Conservation (phyloP, 331 rosid genomes). For the Quercus lobata region DNA sequence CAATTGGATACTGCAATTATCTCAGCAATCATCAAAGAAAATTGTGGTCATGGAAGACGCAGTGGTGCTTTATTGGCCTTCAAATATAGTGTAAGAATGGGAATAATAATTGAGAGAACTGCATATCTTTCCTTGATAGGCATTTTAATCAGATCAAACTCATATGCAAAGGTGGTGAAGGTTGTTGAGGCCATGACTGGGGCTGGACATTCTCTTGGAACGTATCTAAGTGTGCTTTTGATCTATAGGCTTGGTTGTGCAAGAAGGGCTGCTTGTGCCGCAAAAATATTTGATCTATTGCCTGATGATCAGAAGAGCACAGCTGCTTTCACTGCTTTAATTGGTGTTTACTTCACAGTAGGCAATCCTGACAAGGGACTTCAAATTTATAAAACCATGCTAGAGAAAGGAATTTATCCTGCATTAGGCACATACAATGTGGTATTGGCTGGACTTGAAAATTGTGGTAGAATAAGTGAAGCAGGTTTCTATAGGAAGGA, state of each 20-base stretch:
- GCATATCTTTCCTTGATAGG: constrained; percentile 61
- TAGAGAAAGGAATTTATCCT: constrained; percentile 43
- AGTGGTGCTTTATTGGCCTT: constrained; percentile 64
- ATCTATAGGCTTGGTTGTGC: constrained; percentile 61
- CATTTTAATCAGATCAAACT: constrained; percentile 48
- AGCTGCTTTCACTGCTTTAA: constrained; percentile 78
- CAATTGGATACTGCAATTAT: constrained; percentile 37
- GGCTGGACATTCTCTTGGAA: constrained; percentile 68
- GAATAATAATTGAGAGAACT: constrained; percentile 41
- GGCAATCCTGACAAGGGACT: constrained; percentile 64
- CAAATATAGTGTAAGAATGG: constrained; percentile 42
- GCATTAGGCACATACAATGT: constrained; percentile 63
- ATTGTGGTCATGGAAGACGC: constrained; percentile 45
- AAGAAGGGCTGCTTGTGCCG: constrained; percentile 47
- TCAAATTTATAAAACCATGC: constrained; percentile 47
- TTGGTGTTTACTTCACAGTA: constrained; percentile 58
- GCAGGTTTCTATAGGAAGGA: constrained; percentile 53
- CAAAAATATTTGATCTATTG: constrained; percentile 51
- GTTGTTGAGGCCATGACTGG: constrained; percentile 52
- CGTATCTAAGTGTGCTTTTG: constrained; percentile 51
- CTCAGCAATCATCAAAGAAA: constrained; percentile 56
- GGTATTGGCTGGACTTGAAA: constrained; percentile 52
- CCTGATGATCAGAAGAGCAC: constrained; percentile 60
- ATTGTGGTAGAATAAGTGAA: constrained; percentile 53
- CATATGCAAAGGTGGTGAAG: constrained; percentile 40